Conservation (phyloP, 129 eudicot species). For the Daucus carota region DNA sequence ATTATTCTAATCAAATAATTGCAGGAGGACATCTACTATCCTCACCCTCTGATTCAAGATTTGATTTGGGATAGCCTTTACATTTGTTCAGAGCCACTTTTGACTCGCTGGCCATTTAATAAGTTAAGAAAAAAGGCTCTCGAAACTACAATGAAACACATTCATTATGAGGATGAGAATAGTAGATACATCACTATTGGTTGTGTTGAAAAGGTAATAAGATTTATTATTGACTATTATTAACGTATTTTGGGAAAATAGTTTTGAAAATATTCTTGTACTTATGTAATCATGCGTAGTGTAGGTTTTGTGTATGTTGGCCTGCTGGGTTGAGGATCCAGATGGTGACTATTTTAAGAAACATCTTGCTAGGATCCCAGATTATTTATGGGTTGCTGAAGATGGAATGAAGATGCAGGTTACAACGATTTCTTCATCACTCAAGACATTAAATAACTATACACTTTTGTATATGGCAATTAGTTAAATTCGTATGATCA, state of each 20-base stretch:
- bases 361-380: slow-evolving; percentile 79
- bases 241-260: background rate
- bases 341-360: slow-evolving; percentile 56
- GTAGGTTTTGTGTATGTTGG: slow-evolving; percentile 68
- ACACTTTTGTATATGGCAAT: background rate
- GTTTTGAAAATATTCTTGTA: background rate
- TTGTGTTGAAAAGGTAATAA: slow-evolving; percentile 21
- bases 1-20: slow-evolving; percentile 6
- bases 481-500: background rate
- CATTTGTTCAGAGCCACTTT: slow-evolving; percentile 37
- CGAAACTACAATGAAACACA: slow-evolving; percentile 47
- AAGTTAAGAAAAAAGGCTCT: slow-evolving; percentile 49
- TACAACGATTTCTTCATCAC: background rate
- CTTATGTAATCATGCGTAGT: background rate
- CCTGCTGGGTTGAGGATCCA: slow-evolving; percentile 97
- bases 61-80: slow-evolving; percentile 50
- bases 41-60: slow-evolving; percentile 56
- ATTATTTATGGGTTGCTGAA: slow-evolving; percentile 74
- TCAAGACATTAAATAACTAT: background rate
- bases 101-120: slow-evolving; percentile 51
- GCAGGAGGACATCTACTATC: slow-evolving; percentile 52
- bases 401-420: slow-evolving; percentile 99
- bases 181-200: slow-evolving; percentile 64
- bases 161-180: slow-evolving; percentile 62
- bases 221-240: background rate